These are phyloP conservation scores for Verbena officinalis DNA, from an alignment of 257 asterid species.

Conservation along the genomic window DNA sequence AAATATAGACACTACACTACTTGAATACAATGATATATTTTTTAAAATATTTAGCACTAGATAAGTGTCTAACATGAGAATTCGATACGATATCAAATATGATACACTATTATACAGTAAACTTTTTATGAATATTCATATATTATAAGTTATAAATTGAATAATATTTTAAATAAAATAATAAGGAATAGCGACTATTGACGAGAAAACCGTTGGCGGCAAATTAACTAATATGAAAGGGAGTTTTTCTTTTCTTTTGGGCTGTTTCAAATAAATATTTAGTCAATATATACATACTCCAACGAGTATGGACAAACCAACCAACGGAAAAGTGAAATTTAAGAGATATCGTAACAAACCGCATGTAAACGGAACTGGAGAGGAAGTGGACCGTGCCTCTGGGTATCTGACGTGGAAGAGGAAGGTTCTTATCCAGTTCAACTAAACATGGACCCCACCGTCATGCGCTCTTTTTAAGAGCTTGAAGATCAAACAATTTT, in stretches of 20 bases:
- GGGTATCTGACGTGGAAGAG: constrained; percentile 21
- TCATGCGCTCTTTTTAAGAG: not conserved
- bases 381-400: not conserved
- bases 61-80: no score
- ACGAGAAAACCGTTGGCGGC: not conserved
- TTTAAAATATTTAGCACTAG: no score
- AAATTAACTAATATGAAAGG: not conserved
- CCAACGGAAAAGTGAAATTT: not conserved
- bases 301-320: not conserved
- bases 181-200: no score
- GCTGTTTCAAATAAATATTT: not conserved
- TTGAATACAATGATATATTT: no score
- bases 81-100: no score
- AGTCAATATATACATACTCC: not conserved
- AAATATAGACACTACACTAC: no score
- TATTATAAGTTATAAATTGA: no score
- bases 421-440: constrained; percentile 34
- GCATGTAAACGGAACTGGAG: constrained; percentile 16
- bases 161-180: no score
- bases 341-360: not conserved
- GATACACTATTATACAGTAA: no score
- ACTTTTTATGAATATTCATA: no score
- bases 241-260: no score
- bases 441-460: not conserved
- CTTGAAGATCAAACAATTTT: not conserved